A percentile compares a stretch with the other conserved stretches of the same genome.
phyloP scores from a whole-genome alignment of 2,329 filamentous ascomycete species.

The Leptographium flavum region DNA sequence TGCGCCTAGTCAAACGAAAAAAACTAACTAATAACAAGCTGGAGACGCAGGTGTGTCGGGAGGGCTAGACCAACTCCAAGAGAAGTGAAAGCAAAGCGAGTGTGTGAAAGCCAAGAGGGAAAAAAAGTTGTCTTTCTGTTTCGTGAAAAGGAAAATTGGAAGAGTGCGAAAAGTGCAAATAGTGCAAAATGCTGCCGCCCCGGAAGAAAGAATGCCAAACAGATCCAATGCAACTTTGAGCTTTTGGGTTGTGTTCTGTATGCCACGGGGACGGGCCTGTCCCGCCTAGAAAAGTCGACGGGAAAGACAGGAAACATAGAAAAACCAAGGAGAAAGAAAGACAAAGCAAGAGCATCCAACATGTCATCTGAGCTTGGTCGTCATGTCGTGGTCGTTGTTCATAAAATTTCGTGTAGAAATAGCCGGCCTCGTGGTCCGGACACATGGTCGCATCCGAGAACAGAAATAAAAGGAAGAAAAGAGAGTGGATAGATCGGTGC shows the following conservation, averaged over 20 bases:
- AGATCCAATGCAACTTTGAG: not conserved
- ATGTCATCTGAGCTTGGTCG: constrained; percentile 8
- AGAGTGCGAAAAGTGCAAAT: too few relatives aligned
- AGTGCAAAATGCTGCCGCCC: not conserved
- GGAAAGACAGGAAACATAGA: not conserved
- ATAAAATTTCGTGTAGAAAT: constrained; percentile 8
- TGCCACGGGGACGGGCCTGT: not conserved
- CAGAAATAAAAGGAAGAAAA: not conserved
- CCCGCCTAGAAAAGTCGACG: not conserved
- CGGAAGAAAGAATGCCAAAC: not conserved
- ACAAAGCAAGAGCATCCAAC: constrained; percentile 5
- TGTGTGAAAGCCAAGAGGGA: not conserved
- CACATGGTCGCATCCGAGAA: not conserved
- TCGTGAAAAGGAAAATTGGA: too few relatives aligned
- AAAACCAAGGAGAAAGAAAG: constrained; percentile 5
- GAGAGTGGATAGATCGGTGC: not conserved
- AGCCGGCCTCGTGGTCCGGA: constrained; percentile 3
- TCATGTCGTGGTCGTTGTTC: constrained; percentile 10
- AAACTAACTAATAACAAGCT: not conserved
- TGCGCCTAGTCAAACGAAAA: too few relatives aligned
- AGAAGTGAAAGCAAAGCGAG: not conserved
- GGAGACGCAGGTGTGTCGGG: not conserved
- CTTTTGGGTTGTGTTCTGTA: not conserved
- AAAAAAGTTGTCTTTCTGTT: not conserved
- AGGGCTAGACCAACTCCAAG: not conserved